Conservation (phyloP, 2,329 filamentous ascomycete species). For the Alternaria ethzedia region DNA sequence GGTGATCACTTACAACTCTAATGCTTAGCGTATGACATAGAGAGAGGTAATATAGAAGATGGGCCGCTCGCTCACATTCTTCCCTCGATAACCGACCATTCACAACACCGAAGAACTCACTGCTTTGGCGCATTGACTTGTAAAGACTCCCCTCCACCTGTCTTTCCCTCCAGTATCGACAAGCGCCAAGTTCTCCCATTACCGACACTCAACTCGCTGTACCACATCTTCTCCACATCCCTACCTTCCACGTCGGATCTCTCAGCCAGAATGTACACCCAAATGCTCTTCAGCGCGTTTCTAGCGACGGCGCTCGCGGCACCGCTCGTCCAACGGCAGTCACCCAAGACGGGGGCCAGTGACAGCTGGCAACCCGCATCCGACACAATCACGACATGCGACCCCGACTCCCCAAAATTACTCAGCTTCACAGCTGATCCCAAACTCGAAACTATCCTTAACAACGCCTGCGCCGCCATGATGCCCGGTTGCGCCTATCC, state of each 20-base stretch:
- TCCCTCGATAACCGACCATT: background rate
- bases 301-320: constrained; percentile 19
- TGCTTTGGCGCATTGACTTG: background rate
- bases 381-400: constrained; percentile 24
- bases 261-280: constrained; percentile 21
- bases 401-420: constrained; percentile 15
- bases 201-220: background rate
- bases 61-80: background rate
- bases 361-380: constrained; percentile 23
- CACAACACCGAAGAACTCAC: background rate
- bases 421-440: constrained; percentile 29
- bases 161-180: background rate
- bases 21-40: background rate
- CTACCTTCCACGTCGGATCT: background rate
- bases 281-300: constrained; percentile 20
- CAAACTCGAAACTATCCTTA: constrained; percentile 25
- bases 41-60: constrained; percentile 3
- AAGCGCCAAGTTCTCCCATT: background rate
- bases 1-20: background rate
- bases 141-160: background rate
- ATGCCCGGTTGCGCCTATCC: constrained; percentile 35
- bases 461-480: constrained; percentile 37
- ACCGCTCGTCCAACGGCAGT: constrained; percentile 13
- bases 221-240: background rate
- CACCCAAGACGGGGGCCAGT: background rate